Conservation (phyloP, 345 rosid genomes). For the Geranium brycei region DNA sequence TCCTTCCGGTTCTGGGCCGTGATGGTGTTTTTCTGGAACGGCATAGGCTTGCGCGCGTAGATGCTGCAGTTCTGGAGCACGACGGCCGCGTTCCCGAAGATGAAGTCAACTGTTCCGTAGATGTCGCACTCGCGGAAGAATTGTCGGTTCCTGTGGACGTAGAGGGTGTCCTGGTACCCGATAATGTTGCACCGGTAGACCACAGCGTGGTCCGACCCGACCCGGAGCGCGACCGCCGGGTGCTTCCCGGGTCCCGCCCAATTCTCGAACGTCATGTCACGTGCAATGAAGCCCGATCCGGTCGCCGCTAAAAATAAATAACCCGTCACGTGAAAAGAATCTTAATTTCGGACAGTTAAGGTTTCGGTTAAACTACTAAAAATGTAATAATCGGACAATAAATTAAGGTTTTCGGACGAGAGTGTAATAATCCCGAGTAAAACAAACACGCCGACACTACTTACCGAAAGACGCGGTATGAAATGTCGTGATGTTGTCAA, state of each 20-base stretch:
- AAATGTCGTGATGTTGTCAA: slow-evolving; percentile 62
- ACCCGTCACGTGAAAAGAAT: too few species aligned
- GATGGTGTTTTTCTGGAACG: slow-evolving; percentile 66
- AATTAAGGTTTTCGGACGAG: too few species aligned
- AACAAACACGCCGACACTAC: too few species aligned
- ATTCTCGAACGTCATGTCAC: slow-evolving; percentile 84
- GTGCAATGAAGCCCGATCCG: slow-evolving; percentile 84
- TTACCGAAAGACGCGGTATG: slow-evolving; percentile 93
- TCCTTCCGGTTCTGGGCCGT: slow-evolving; percentile 96
- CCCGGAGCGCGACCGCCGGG: slow-evolving; percentile 92
- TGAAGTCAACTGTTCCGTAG: slow-evolving; percentile 86
- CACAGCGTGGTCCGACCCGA: slow-evolving; percentile 92
- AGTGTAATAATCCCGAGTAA: too few species aligned
- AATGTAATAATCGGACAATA: too few species aligned
- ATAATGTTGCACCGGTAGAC: slow-evolving; percentile 65
- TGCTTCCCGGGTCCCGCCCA: slow-evolving; percentile 84
- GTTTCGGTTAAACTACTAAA: too few species aligned
- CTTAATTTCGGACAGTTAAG: too few species aligned
- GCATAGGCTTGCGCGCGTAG: slow-evolving; percentile 76
- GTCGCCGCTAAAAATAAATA: slow-evolving; percentile 47
- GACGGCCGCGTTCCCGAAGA: slow-evolving; percentile 89
- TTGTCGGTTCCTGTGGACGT: slow-evolving; percentile 91
- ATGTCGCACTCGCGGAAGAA: slow-evolving; percentile 80
- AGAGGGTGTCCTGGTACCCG: slow-evolving; percentile 87
- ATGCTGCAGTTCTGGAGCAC: slow-evolving; percentile 81